Evolutionary conservation across 2,329 filamentous ascomycete genomes (phyloP), one percentile per base, ranked within the genome.

Genomic region (Verticillium isaacii): DNA sequence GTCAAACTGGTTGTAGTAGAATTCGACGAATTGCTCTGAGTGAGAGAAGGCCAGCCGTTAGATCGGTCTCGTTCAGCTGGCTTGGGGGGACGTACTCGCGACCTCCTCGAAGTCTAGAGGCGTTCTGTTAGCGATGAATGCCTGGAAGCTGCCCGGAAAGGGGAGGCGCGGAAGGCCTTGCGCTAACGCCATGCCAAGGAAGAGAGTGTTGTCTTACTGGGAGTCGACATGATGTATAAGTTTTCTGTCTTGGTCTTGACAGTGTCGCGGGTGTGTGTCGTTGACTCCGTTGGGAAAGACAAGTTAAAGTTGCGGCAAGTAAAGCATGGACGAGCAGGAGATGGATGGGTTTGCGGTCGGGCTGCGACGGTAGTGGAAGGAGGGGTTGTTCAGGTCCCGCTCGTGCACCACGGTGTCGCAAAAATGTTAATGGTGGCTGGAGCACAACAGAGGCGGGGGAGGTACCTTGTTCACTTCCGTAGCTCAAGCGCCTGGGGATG

Each of bases 1-100:
- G 75, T 97, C 93, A 78, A 97, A 97, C 63, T 88, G 89, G 72
- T 89, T 82, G 85, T 97, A 97, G 87, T 97, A 98, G 83, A 89
- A 94, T 64, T 88, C 74, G 68, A 94, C 89, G 78, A 98, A 97
- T 79, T 96, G 86, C 76, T 89, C 93, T 97, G 73, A 56, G 45
- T 39, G 39, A 45, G 32, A 29, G 52, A 9, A 23, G 5, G 25
- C 36, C 23, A 19, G 32, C 29, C 9, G 37, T 63, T 39, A 61
- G 58, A 59, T 9, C 55, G 29, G n/a, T 17, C n/a, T 63, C 45
- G 17, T 39, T 25, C 7, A 14, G 32, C 17, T 3, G 57, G 41
- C 23, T 60, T 41, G 59, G n/a, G 32, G 11, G n/a, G 32, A 78
- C 79, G 67, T 77, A 82, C 80, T 79, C 67, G 79, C 80, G 70